A percentile compares a stretch with the other conserved stretches of the same genome.
Conservation (phyloP, 148 eudicot species). For the Rhododendron vialii region DNA sequence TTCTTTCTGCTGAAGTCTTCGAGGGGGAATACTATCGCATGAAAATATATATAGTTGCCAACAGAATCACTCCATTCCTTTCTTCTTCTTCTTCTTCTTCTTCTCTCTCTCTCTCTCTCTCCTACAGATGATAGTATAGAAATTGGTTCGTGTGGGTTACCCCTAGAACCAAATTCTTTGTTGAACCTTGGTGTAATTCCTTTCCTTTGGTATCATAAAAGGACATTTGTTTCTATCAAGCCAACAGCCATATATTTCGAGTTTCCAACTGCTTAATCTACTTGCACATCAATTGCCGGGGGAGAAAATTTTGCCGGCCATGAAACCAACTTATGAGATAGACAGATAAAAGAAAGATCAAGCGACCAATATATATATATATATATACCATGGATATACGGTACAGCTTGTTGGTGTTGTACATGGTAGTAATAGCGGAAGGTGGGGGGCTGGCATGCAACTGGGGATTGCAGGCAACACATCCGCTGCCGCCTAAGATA, state of each 20-base stretch:
- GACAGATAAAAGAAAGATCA: neutral
- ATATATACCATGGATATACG: neutral
- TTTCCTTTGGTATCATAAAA: conserved; percentile 28
- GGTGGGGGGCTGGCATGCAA: conserved; percentile 62
- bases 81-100: conserved; percentile 27
- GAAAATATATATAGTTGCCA: neutral
- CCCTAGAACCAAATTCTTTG: conserved; percentile 33
- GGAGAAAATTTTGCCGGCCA: neutral
- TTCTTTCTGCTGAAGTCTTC: neutral
- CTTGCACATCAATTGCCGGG: neutral
- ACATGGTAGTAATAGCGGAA: conserved; percentile 16
- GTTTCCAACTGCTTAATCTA: neutral
- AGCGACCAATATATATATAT: conserved; percentile 13
- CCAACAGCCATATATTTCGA: neutral
- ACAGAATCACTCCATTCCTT: conserved; percentile 31
- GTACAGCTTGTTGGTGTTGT: conserved; percentile 4
- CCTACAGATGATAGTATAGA: neutral
- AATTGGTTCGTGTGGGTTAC: conserved; percentile 15
- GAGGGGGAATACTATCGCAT: neutral
- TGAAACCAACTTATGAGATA: neutral
- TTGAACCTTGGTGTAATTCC: conserved; percentile 27
- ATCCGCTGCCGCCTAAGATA: conserved; percentile 71
- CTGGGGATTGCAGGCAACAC: conserved; percentile 70
- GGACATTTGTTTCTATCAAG: conserved; percentile 12
- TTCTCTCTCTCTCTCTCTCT: neutral